Conservation (phyloP, 768 basidiomycete genomes). For the Hericium erinaceus region DNA sequence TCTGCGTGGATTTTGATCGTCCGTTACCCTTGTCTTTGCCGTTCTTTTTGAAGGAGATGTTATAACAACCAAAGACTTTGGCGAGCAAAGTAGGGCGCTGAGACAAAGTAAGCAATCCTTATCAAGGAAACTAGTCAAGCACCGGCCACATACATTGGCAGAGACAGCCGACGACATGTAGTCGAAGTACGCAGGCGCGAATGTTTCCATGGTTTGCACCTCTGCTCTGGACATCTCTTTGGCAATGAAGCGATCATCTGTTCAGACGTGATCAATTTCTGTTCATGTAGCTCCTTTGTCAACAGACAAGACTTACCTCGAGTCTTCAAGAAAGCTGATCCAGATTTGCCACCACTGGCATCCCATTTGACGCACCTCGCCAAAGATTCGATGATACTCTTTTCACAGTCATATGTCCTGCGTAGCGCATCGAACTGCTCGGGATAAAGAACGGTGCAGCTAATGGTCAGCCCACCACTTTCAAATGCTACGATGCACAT, state of each 20-base stretch:
- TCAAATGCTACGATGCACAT: constrained; percentile 58
- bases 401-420: constrained; percentile 87
- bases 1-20: constrained; percentile 74
- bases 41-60: constrained; percentile 80
- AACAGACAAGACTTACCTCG: constrained; percentile 43
- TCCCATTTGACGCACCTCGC: constrained; percentile 96
- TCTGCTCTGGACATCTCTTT: constrained; percentile 91
- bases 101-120: constrained; percentile 1
- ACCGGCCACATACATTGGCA: constrained; percentile 50
- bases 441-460: constrained; percentile 89
- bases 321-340: constrained; percentile 94
- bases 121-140: neutral
- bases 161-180: constrained; percentile 95
- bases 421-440: constrained; percentile 95
- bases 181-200: constrained; percentile 95
- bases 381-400: constrained; percentile 87
- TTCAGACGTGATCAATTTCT: neutral
- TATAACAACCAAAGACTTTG: constrained; percentile 95
- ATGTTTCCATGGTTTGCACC: constrained; percentile 90
- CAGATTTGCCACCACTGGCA: constrained; percentile 90
- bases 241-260: constrained; percentile 97
- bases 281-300: neutral
- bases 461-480: constrained; percentile 82
- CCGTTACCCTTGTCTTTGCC: constrained; percentile 56
- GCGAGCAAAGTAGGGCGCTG: constrained; percentile 92